Evolutionary conservation across 2,329 filamentous ascomycete genomes (phyloP).

Genomic region (Lachnellula subtilissima): DNA sequence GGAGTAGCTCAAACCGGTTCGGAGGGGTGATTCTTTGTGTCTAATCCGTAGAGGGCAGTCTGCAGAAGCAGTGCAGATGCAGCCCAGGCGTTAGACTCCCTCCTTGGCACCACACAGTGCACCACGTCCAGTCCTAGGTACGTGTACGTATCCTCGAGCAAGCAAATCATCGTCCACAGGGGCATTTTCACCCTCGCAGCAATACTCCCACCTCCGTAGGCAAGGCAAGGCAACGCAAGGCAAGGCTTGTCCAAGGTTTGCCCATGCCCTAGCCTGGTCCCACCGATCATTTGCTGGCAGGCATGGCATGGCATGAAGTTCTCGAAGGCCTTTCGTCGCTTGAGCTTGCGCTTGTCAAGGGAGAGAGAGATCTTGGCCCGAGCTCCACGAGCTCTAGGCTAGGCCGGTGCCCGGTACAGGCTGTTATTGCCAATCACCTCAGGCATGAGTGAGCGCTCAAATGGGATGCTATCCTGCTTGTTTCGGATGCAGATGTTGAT

Average conservation of each 20-base stretch:
- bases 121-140: not conserved
- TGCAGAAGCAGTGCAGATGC: not conserved
- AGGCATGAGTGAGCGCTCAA: not conserved
- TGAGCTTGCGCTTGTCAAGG: not conserved
- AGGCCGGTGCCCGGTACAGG: conserved; percentile 1
- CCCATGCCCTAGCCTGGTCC: conserved; percentile 1
- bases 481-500: conserved; percentile 2
- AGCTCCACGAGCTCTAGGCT: not conserved
- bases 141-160: not conserved
- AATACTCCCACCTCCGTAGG: not conserved
- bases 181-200: not conserved
- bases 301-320: not conserved
- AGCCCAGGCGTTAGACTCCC: not conserved
- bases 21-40: not conserved
- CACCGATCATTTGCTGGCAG: not conserved
- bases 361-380: conserved; percentile 3
- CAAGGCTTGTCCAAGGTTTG: conserved; percentile 1
- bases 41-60: not conserved
- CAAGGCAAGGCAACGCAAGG: not conserved
- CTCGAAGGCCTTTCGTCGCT: not conserved
- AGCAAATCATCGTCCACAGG: not conserved
- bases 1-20: conserved; percentile 1
- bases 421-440: conserved; percentile 1
- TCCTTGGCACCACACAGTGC: not conserved
- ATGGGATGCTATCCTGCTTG: not conserved